phyloP scores from a whole-genome alignment of 768 basidiomycete genomes.

The Gelatoporia subvermispora region DNA sequence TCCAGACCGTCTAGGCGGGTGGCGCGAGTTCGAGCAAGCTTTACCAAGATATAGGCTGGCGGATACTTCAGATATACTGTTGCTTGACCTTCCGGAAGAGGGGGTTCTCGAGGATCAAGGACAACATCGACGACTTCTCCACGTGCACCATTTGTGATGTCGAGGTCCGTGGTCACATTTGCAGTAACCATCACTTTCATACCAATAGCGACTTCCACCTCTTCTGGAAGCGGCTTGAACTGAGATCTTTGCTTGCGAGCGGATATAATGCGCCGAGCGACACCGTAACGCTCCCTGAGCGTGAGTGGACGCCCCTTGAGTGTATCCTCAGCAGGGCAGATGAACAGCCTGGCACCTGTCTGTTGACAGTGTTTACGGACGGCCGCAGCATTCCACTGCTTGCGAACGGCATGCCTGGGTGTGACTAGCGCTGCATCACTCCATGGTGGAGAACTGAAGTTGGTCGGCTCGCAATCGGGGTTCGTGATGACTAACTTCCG shows the following conservation, averaged over 20 bases:
- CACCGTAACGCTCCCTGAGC: constrained; percentile 8
- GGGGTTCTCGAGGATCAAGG: constrained; percentile 26
- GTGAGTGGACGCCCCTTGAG: constrained; percentile 8
- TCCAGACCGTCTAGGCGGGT: constrained; percentile 24
- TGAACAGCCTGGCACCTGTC: constrained; percentile 20
- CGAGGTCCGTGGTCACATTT: constrained; percentile 34
- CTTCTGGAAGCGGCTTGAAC: constrained; percentile 11
- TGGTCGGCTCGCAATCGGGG: constrained; percentile 11
- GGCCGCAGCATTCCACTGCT: constrained; percentile 31
- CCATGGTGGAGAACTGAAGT: constrained; percentile 29
- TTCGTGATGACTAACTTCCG: constrained; percentile 19
- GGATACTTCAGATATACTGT: constrained; percentile 21
- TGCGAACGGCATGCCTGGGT: constrained; percentile 31
- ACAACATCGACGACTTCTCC: constrained; percentile 30
- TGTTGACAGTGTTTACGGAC: constrained; percentile 17
- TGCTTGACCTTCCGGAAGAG: constrained; percentile 1
- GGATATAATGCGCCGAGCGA: not conserved
- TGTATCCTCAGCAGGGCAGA: constrained; percentile 27
- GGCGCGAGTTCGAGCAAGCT: constrained; percentile 24
- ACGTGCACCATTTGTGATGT: constrained; percentile 34
- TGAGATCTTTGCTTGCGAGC: not conserved
- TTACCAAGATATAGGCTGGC: constrained; percentile 29
- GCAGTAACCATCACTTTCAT: constrained; percentile 23
- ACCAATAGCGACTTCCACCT: constrained; percentile 23
- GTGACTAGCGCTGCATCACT: constrained; percentile 30